Conservation (phyloP, 2,329 filamentous ascomycete genomes). For the Apiospora aurea region DNA sequence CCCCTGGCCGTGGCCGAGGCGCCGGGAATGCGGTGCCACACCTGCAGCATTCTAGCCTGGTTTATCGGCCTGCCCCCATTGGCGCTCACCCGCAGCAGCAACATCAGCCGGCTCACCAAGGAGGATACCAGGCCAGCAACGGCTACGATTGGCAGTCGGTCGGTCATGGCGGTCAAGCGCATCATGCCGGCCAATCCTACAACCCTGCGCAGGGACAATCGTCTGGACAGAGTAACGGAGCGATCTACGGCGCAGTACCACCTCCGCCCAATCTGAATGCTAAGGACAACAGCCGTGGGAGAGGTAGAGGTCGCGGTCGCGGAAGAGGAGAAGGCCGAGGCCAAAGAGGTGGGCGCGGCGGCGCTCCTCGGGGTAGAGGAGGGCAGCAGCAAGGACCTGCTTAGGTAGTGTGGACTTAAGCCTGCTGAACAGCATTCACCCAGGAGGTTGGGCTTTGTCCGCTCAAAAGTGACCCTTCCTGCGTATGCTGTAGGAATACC, state of each 20-base stretch:
- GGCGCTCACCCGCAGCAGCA: constrained; percentile 26
- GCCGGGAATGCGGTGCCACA: constrained; percentile 47
- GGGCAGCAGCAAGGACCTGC: neutral
- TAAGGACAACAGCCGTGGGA: constrained; percentile 43
- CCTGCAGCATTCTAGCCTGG: constrained; percentile 59
- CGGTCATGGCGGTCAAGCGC: constrained; percentile 35
- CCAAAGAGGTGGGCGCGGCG: constrained; percentile 48
- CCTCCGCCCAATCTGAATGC: constrained; percentile 65
- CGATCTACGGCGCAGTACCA: constrained; percentile 61
- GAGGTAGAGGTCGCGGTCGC: constrained; percentile 49
- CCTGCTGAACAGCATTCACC: neutral
- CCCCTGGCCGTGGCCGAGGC: neutral
- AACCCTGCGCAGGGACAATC: constrained; percentile 36
- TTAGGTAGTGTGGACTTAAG: neutral
- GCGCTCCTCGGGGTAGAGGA: constrained; percentile 45
- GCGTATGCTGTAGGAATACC: no score
- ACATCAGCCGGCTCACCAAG: constrained; percentile 24
- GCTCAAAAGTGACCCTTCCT: neutral
- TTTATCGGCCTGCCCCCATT: constrained; percentile 53
- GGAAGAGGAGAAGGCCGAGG: constrained; percentile 39
- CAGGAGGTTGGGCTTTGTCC: neutral
- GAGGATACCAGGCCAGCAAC: constrained; percentile 40
- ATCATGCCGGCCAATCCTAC: constrained; percentile 26
- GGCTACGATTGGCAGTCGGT: constrained; percentile 37
- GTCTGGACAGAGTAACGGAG: constrained; percentile 50